phyloP scores from a whole-genome alignment of 2,329 filamentous ascomycete species.

The Cercospora sp. region DNA sequence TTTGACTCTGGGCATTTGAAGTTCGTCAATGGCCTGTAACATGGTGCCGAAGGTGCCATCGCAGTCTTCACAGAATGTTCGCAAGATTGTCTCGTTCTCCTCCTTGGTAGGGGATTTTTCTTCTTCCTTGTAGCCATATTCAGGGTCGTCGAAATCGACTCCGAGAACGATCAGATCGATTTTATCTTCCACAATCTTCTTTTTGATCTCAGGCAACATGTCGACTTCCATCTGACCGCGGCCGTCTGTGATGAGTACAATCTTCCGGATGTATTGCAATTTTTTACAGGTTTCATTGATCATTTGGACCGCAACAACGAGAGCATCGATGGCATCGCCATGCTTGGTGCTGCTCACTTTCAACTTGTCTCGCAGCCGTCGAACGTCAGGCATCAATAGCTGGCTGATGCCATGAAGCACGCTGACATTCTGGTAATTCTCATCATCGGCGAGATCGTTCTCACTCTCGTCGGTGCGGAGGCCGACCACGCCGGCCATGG shows the following conservation, averaged over 20 bases:
- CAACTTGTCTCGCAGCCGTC: constrained; percentile 62
- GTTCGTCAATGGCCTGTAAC: constrained; percentile 77
- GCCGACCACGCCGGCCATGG: constrained; percentile 75
- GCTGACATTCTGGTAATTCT: constrained; percentile 78
- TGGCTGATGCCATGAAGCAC: constrained; percentile 67
- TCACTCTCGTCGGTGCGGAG: constrained; percentile 74
- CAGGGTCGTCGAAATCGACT: constrained; percentile 87
- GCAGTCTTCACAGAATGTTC: constrained; percentile 65
- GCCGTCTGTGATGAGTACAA: constrained; percentile 84
- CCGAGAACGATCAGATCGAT: constrained; percentile 82
- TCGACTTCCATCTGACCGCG: constrained; percentile 70
- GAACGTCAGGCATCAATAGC: constrained; percentile 67
- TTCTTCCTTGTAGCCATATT: constrained; percentile 90
- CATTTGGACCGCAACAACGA: constrained; percentile 84
- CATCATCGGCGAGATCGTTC: constrained; percentile 65
- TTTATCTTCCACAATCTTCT: constrained; percentile 70
- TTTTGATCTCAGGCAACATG: constrained; percentile 67
- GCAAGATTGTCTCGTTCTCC: constrained; percentile 72
- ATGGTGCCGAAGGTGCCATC: constrained; percentile 79
- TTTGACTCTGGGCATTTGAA: constrained; percentile 76
- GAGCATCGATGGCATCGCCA: constrained; percentile 82
- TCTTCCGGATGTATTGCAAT: constrained; percentile 75
- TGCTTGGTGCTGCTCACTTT: constrained; percentile 65
- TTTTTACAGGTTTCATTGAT: constrained; percentile 77
- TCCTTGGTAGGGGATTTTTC: constrained; percentile 71